Evolutionary conservation across 495 filamentous ascomycete species (phyloP), one percentile per base, ranked within the genome.

Genomic region (Cenococcum geophilum): DNA sequence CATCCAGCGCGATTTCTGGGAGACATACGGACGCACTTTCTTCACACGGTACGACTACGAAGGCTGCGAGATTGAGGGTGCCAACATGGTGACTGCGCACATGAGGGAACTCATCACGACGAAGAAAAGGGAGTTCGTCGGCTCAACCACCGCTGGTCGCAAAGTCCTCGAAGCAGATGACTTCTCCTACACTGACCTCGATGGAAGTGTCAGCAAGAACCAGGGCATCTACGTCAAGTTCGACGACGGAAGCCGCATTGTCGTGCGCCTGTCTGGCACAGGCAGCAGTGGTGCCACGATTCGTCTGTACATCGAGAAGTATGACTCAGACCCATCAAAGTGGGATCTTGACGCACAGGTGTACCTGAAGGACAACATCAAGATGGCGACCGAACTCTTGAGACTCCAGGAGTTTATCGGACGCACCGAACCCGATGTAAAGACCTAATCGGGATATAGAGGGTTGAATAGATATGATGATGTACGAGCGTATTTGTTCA

Each of bases 41-140:
- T 98, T 98, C 82, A 98, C 93, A 27, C 90, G 93, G 50, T 97
- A 96, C 75, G 93, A 98, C 76, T 98, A 93, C 77, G 93, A 98
- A 77, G 84, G 92, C 60, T 91, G 95, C 62, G 89, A 95, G 74
- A 86, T 83, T 59, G 89, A 89, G 1, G 92, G 89, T 53, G 95
- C 95, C 32, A 89, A 88, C 77, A 89, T 91, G 77, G 83, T 98
- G 45, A 85, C 95, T 47, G 84, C 81, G 60, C 85, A 86, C 42
- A 77, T 98, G 64, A 81, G 84, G 57, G 81, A 81, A 65, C 74
- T 83, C 55, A 82, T 88, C 69, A 79, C 78, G 52, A 82, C 82
- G 11, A 83, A 88, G 71, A 86, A 91, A 62, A 78, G 79, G 58
- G 78, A 87, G 57, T 97, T 97, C 62, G 79, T 96, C 36, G 90